These are phyloP conservation scores for Globisporangium paroecandrum DNA, from an alignment of 352 stramenopile species.

Conservation along the genomic window DNA sequence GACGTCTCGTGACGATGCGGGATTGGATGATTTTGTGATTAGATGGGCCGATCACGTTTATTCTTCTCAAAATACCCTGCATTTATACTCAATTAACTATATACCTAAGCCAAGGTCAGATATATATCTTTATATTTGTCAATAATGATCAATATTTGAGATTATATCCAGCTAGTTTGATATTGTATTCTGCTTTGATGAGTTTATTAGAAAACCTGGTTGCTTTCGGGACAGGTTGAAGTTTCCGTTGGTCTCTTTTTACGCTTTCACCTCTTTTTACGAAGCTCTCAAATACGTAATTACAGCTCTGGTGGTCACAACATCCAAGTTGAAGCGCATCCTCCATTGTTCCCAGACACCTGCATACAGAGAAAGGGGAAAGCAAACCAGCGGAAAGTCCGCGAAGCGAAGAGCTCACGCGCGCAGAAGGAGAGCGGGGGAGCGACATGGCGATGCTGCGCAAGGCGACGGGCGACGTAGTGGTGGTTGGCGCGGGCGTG, in stretches of 20 bases:
- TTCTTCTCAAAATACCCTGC: background rate
- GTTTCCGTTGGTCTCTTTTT: constrained; percentile 5
- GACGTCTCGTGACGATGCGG: background rate
- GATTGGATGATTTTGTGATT: constrained; percentile 16
- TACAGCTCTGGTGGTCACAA: background rate
- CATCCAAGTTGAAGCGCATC: constrained; percentile 16
- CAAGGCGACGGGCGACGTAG: constrained; percentile 57
- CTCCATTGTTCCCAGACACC: background rate
- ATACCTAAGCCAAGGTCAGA: background rate
- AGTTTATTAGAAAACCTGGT: background rate
- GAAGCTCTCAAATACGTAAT: background rate
- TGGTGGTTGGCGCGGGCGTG: constrained; percentile 69
- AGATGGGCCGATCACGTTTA: constrained; percentile 7
- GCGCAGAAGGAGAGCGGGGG: background rate
- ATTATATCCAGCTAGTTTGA: no score
- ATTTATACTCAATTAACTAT: no score
- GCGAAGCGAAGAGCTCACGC: background rate
- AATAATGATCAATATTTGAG: background rate
- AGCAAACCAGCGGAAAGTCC: constrained; percentile 5
- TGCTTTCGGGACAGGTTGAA: constrained; percentile 11
- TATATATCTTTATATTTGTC: background rate
- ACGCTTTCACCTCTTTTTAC: background rate
- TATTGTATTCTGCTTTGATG: background rate
- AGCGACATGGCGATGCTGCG: constrained; percentile 29
- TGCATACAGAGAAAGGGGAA: background rate